These are phyloP conservation scores for Polygonum aviculare DNA, from an alignment of 148 eudicot genomes.

Conservation along the genomic window DNA sequence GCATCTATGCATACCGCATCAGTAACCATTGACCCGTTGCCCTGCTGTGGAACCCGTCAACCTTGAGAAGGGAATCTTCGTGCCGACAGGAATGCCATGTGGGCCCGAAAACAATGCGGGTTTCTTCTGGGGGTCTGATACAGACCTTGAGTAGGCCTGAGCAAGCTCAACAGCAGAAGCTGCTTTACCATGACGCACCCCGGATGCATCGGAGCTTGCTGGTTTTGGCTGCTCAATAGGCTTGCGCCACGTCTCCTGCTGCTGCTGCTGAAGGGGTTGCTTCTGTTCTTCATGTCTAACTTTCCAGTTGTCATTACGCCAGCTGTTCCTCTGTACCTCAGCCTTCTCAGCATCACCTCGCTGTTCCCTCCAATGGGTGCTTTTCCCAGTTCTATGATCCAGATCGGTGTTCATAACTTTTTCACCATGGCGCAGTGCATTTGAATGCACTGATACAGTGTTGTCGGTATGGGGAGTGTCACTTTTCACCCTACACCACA, in stretches of 20 bases:
- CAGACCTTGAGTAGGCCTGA: slow-evolving; percentile 74
- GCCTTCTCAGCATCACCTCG: slow-evolving; percentile 34
- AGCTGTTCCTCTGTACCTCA: slow-evolving; percentile 55
- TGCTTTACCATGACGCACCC: slow-evolving; percentile 61
- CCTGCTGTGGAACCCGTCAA: slow-evolving; percentile 46
- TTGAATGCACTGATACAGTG: slow-evolving; percentile 20
- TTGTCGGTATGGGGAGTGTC: slow-evolving; percentile 29
- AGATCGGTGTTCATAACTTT: slow-evolving; percentile 26
- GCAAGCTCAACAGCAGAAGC: slow-evolving; percentile 93
- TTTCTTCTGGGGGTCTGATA: slow-evolving; percentile 39
- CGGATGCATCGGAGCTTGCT: slow-evolving; percentile 27
- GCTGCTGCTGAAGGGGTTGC: slow-evolving; percentile 30
- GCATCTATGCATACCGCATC: slow-evolving; percentile 12
- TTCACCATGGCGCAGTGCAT: slow-evolving; percentile 33
- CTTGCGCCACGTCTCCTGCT: slow-evolving; percentile 93
- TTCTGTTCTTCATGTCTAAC: slow-evolving; percentile 43
- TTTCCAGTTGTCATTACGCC: slow-evolving; percentile 65
- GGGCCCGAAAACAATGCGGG: slow-evolving; percentile 43
- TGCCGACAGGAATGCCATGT: slow-evolving; percentile 41
- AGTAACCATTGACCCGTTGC: slow-evolving; percentile 79
- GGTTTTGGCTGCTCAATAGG: slow-evolving; percentile 49
- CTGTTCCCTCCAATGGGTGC: slow-evolving; percentile 41
- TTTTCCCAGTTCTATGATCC: slow-evolving; percentile 43
- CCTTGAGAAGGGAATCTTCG: slow-evolving; percentile 70
- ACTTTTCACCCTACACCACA: slow-evolving; percentile 41